Conservation (phyloP, 208 protist species). For the Strigomonas galati region DNA sequence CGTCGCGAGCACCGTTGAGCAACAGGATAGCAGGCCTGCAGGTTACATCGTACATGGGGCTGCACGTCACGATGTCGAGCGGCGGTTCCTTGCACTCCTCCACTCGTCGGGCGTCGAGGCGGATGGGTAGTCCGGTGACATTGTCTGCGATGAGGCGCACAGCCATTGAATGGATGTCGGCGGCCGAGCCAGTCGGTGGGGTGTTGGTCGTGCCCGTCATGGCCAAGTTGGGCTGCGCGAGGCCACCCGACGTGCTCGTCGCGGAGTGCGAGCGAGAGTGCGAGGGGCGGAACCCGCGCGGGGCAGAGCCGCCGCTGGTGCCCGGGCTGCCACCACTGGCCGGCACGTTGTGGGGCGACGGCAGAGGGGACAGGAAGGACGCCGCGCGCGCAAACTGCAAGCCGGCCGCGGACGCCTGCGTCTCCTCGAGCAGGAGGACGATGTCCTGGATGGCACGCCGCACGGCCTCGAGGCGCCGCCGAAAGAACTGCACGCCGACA, state of each 20-base stretch:
- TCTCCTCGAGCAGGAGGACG: background rate
- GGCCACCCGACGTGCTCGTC: background rate
- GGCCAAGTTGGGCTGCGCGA: background rate
- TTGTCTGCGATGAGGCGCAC: conserved; percentile 53
- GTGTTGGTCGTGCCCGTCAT: background rate
- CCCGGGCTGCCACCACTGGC: conserved; percentile 2
- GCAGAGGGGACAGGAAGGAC: background rate
- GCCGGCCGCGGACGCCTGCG: background rate
- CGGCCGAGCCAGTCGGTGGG: background rate
- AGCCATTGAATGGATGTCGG: conserved; percentile 7
- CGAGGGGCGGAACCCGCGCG: background rate
- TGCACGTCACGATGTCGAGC: conserved; percentile 32
- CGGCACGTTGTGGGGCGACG: background rate
- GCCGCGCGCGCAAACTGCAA: background rate
- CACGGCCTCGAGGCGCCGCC: conserved; percentile 32
- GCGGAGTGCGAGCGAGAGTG: background rate
- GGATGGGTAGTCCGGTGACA: conserved; percentile 61
- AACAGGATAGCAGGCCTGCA: background rate
- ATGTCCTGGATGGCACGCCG: conserved; percentile 29
- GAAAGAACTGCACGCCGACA: conserved; percentile 58
- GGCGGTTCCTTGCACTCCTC: conserved; percentile 34
- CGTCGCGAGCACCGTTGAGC: conserved; percentile 40
- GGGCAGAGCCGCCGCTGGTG: background rate
- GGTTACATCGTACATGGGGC: conserved; percentile 35
- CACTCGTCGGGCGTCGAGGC: conserved; percentile 47